phyloP scores from a whole-genome alignment of 2,329 filamentous ascomycete genomes.

The Zasmidium cellare region DNA sequence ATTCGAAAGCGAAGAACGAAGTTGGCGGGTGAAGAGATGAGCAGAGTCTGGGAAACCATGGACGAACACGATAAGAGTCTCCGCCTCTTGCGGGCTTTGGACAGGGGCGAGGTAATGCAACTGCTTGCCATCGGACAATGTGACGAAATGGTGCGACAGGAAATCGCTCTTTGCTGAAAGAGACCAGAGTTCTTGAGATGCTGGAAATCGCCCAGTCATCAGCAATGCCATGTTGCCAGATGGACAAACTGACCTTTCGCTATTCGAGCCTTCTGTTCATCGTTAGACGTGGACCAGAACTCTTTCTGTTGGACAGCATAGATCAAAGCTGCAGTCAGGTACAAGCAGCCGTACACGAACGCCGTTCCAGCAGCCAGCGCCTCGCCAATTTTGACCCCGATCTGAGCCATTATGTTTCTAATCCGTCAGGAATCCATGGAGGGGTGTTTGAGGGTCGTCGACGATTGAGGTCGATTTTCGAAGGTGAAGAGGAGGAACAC shows the following conservation, averaged over 20 bases:
- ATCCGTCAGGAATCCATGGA: too few species aligned
- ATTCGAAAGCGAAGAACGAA: conserved; percentile 42
- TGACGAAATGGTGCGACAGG: conserved; percentile 54
- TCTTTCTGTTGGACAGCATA: conserved; percentile 16
- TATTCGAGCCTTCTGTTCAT: conserved; percentile 6
- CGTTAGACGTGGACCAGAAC: conserved; percentile 12
- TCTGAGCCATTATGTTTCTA: not conserved
- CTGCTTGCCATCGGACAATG: conserved; percentile 49
- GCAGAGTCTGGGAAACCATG: conserved; percentile 63
- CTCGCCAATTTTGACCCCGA: not conserved
- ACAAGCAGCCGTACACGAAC: conserved; percentile 15
- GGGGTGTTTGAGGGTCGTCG: too few species aligned
- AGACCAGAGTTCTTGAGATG: conserved; percentile 56
- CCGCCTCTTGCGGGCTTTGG: not conserved
- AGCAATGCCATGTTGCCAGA: not conserved
- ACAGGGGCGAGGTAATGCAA: conserved; percentile 54
- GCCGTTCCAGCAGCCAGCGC: conserved; percentile 12
- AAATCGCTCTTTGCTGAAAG: conserved; percentile 47
- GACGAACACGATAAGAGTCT: conserved; percentile 52
- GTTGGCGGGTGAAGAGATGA: conserved; percentile 53
- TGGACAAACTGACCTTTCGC: conserved; percentile 2
- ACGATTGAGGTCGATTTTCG: too few species aligned
- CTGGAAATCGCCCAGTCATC: conserved; percentile 35
- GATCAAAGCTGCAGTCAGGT: conserved; percentile 13
- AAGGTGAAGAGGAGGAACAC: not conserved